Evolutionary conservation across 2,329 filamentous ascomycete genomes (phyloP).

Genomic region (Epichloe coenophiala): DNA sequence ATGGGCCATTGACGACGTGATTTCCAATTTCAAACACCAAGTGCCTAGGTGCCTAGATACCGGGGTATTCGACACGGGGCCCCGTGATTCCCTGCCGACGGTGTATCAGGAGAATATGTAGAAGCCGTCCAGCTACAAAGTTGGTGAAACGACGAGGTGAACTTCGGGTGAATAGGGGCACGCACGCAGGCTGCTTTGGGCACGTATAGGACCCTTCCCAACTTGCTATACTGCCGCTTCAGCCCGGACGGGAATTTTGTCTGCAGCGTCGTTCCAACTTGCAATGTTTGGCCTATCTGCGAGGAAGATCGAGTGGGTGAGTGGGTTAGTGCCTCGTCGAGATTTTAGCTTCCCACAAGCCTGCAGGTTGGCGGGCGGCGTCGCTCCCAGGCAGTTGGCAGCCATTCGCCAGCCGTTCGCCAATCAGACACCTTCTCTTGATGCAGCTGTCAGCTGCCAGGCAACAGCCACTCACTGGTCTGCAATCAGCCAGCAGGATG

Average conservation of each 20-base stretch:
- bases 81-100: not conserved
- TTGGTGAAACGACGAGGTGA: not conserved
- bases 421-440: not conserved
- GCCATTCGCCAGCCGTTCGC: not conserved
- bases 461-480: not conserved
- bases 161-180: not conserved
- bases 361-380: constrained; percentile 1
- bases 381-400: not conserved
- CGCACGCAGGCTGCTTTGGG: no score
- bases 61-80: not conserved
- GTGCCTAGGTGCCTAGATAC: no score
- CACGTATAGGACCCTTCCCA: no score
- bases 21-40: no score
- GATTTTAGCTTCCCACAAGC: not conserved
- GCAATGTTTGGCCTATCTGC: no score
- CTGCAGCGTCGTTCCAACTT: no score
- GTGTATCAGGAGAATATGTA: not conserved
- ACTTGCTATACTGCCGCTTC: no score
- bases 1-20: no score
- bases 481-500: no score
- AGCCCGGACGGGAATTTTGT: no score
- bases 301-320: no score
- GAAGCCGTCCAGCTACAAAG: not conserved
- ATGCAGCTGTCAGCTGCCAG: not conserved
- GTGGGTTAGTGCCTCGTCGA: not conserved